Conservation (phyloP, 2,329 filamentous ascomycete genomes). For the Aspergillus carbonarius region DNA sequence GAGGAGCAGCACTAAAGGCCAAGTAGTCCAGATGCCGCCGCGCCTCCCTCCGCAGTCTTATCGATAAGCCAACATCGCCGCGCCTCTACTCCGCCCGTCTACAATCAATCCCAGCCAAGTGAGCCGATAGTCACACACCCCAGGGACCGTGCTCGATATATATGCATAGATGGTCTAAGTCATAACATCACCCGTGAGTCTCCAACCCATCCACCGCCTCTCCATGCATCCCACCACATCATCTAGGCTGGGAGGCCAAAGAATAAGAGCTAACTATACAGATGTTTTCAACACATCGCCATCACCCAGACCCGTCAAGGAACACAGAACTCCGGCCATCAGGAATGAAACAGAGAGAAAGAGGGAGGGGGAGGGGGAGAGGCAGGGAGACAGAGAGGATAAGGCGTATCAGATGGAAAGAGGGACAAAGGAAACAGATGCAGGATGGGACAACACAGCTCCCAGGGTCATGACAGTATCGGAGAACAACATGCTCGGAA, state of each 20-base stretch:
- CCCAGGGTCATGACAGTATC: constrained; percentile 6
- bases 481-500: constrained; percentile 4
- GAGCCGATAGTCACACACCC: neutral
- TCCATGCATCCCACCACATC: neutral
- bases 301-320: neutral
- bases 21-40: constrained; percentile 18
- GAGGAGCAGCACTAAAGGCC: constrained; percentile 13
- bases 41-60: neutral
- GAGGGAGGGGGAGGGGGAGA: constrained; percentile 2
- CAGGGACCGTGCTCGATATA: constrained; percentile 1
- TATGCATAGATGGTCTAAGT: constrained; percentile 18
- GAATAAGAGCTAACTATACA: constrained; percentile 19
- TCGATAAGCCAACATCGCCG: neutral
- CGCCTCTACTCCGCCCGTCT: too few species aligned
- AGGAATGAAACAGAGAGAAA: constrained; percentile 8
- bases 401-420: neutral
- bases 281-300: constrained; percentile 4
- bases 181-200: constrained; percentile 15
- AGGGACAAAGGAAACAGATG: constrained; percentile 3
- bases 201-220: constrained; percentile 1
- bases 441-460: constrained; percentile 3
- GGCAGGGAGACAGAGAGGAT: neutral
- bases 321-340: neutral
- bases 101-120: too few species aligned
- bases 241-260: constrained; percentile 2